Conservation (phyloP, 352 stramenopile genomes). For the Pythium aristosporum region DNA sequence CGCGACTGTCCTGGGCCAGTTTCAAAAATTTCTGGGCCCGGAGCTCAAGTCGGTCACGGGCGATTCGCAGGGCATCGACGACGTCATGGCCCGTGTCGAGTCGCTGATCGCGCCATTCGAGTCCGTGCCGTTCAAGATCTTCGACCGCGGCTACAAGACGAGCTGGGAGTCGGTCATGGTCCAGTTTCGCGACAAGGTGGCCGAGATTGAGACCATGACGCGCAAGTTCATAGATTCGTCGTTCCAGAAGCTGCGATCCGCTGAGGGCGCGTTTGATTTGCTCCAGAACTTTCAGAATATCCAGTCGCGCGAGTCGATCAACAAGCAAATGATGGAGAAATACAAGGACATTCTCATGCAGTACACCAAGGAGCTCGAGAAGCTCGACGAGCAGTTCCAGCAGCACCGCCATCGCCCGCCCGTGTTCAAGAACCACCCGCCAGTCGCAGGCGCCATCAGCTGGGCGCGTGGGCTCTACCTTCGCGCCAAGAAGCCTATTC, state of each 20-base stretch:
- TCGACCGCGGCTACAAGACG: slow-evolving; percentile 93
- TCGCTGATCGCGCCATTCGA: slow-evolving; percentile 86
- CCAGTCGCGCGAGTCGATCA: slow-evolving; percentile 93
- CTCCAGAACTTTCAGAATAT: slow-evolving; percentile 98
- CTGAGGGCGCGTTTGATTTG: slow-evolving; percentile 94
- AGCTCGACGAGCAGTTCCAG: slow-evolving; percentile 90
- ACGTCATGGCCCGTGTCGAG: slow-evolving; percentile 90
- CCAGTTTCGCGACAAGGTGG: slow-evolving; percentile 92
- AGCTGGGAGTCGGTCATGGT: slow-evolving; percentile 95
- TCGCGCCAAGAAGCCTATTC: slow-evolving; percentile 93
- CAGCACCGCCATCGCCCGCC: slow-evolving; percentile 76
- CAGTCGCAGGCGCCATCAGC: slow-evolving; percentile 82
- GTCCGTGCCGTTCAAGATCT: slow-evolving; percentile 92
- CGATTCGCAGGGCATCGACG: slow-evolving; percentile 93
- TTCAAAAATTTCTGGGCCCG: slow-evolving; percentile 94
- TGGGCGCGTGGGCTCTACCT: slow-evolving; percentile 87
- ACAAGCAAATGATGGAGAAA: slow-evolving; percentile 96
- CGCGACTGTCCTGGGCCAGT: slow-evolving; percentile 91
- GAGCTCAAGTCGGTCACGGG: slow-evolving; percentile 96
- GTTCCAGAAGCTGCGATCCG: slow-evolving; percentile 94
- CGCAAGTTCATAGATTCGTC: slow-evolving; percentile 94
- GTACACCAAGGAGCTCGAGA: slow-evolving; percentile 95
- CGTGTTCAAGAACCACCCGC: slow-evolving; percentile 94
- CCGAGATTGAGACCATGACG: slow-evolving; percentile 95
- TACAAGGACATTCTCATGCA: slow-evolving; percentile 97